Base-by-base conservation (phyloP, 2,329 filamentous ascomycete genomes). In the Fusarium sp. region DNA sequence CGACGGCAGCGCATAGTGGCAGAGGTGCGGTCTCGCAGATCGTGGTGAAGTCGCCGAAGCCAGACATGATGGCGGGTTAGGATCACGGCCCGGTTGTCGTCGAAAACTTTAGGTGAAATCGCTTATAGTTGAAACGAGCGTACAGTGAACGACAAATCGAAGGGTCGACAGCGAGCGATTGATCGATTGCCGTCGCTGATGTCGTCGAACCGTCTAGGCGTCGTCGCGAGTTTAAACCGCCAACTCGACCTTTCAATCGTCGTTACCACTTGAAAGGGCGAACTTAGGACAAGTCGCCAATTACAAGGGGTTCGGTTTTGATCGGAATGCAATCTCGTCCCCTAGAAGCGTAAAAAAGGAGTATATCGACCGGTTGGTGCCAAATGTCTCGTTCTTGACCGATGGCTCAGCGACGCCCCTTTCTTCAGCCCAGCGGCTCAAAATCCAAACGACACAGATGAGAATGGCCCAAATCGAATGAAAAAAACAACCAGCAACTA, bases 1-100 rank as follows among this genome's bases (percentile, higher is more conserved):
- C 96, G 73, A 99, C 88, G 59, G 94, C 87, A 55, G 93, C 89
- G 82, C 96, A 99, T 76, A 98, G 83, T 63, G 96, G 96, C 72
- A 99, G 85, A 68, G 94, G 88, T 68, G 93, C 92, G 83, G 91
- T 93, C 74, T 88, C 85, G 88, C 96, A 99, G 84, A 98, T 91
- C 74, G 86, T 85, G 62, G 90, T 89, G 82, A 98, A 98, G 82
- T 97, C 92, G 74, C 95, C 95, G 82, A 98, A 98, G 71, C 90
- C 92, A 87, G 97, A 94, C 82, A 85, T 89, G 80, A 74, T 78
- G 78, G 63, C 59, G 47, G 48, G 34, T 43, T 28, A n/a, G 40
- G 41, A 48, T 51, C 25, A 47, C 48, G 25, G 51, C 42, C 41
- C 46, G 41, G 21, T 45, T 41, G 47, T 57, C 47, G 57, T 68